Evolutionary conservation across 805 yeast species (phyloP).

Genomic region (Aciculoconidium aculeatum): DNA sequence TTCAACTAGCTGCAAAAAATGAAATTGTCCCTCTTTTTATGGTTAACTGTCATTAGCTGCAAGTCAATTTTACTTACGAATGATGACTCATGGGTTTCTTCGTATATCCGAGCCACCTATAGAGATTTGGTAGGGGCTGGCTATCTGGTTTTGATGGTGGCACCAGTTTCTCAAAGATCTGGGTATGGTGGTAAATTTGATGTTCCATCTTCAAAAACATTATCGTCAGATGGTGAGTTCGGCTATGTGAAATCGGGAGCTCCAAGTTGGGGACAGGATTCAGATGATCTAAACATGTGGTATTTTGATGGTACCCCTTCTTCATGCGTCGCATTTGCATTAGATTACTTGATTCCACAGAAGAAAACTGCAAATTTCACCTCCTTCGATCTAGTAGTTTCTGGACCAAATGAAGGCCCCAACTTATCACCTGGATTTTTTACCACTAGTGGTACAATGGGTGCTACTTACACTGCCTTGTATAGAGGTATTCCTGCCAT

Average conservation of each 20-base stretch:
- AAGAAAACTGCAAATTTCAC: constrained; percentile 13
- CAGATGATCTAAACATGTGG: constrained; percentile 25
- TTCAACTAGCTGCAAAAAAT: no score
- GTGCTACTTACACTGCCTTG: constrained; percentile 20
- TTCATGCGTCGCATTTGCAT: constrained; percentile 22
- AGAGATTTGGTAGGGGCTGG: constrained; percentile 41
- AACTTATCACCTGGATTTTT: constrained; percentile 24
- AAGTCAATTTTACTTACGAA: constrained; percentile 46
- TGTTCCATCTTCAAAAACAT: constrained; percentile 31
- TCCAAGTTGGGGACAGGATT: constrained; percentile 52
- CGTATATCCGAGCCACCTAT: constrained; percentile 53
- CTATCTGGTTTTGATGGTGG: constrained; percentile 42
- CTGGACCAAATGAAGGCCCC: constrained; percentile 27
- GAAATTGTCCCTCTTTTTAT: constrained; percentile 3
- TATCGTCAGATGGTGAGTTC: constrained; percentile 42
- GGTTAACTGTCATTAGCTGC: constrained; percentile 3
- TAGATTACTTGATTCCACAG: constrained; percentile 19
- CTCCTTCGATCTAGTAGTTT: constrained; percentile 18
- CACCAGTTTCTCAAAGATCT: constrained; percentile 45
- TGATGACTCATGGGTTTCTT: constrained; percentile 54
- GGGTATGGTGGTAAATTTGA: constrained; percentile 53
- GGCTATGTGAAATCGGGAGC: constrained; percentile 41
- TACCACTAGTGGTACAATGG: constrained; percentile 23
- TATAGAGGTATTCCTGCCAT: constrained; percentile 22
- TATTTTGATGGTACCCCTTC: constrained; percentile 25